Conservation (phyloP, 2,329 filamentous ascomycete genomes). For the Rhynchosporium secalis region DNA sequence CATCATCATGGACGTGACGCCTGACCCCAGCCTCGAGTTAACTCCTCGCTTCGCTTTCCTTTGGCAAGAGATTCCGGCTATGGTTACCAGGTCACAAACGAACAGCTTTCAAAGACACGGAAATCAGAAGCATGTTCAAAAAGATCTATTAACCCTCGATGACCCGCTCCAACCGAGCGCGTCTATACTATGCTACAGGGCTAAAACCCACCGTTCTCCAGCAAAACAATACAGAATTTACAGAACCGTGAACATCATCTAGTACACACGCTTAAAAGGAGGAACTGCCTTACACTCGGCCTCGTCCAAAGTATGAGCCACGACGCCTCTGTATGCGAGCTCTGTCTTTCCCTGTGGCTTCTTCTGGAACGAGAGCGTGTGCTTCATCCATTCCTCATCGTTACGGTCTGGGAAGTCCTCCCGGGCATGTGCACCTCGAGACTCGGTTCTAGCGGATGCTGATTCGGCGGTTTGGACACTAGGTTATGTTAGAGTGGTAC, state of each 20-base stretch:
- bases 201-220: conserved; percentile 19
- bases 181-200: conserved; percentile 27
- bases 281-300: conserved; percentile 94
- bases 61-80: background rate
- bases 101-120: background rate
- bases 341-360: conserved; percentile 84
- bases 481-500: conserved; percentile 18
- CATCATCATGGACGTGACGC: too few species aligned
- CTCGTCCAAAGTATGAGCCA: conserved; percentile 83
- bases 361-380: conserved; percentile 96
- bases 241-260: conserved; percentile 39
- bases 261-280: conserved; percentile 93
- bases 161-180: conserved; percentile 2
- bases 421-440: conserved; percentile 92
- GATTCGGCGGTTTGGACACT: conserved; percentile 88
- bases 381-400: conserved; percentile 98
- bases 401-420: conserved; percentile 97
- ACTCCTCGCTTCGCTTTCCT: too few species aligned
- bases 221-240: conserved; percentile 15
- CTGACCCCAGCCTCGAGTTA: too few species aligned
- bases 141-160: conserved; percentile 2
- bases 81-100: background rate
- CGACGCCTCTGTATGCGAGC: conserved; percentile 81
- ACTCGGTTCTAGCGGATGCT: conserved; percentile 94
- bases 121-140: background rate